Base-by-base conservation (phyloP, 352 stramenopile species). In the Pythium volutum region DNA sequence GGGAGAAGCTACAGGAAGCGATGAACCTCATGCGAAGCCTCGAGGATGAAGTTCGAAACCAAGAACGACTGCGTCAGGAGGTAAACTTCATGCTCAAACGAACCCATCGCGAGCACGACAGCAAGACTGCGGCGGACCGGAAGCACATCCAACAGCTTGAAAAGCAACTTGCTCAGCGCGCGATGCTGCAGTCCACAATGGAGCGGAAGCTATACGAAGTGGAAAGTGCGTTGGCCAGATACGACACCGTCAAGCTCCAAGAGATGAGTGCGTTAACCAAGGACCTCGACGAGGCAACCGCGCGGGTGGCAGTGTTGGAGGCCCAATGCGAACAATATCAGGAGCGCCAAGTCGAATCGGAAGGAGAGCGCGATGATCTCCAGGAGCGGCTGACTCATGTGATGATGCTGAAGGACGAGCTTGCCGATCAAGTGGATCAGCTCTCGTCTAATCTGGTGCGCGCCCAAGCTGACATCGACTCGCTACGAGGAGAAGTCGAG, bases 201-300 rank as follows among this genome's bases (percentile, higher is more conserved):
- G 81, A 93, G 47, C 74, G 79, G 12, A 91, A 90, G 55, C 26
- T 91, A 15, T 91, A 90, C 47, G 80, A 93, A 55, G 74, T 90
- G 7, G 80, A 92, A 56, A 76, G 69, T 31, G 61, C 70, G 12
- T 55, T 92, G 20, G 78, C 83, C 7, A 66, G 66, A 31, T 72
- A 88, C 48, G 77, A 90, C 26, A 57, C 61, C 10, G 51, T 69
- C 2, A 91, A 89, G 47, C 47, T 72, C 3, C 56, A 78, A 25
- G 75, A 88, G 48, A 60, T 91, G 11, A 52, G 55, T 22, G 16
- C 64, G 18, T 36, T 87, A 1, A 61, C 52, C 27, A 74, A 64
- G 55, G 66, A 77, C 14, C 33, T 82, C 0, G 67, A 72, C 51
- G 64, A 73, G 22, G 49, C 64, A 0, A 65, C 73, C 33, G 55